A percentile compares a stretch with the other conserved stretches of the same genome.
These are phyloP conservation scores for Hapsidospora chrysogenum DNA, from an alignment of 495 filamentous ascomycete genomes.

Conservation along the genomic window DNA sequence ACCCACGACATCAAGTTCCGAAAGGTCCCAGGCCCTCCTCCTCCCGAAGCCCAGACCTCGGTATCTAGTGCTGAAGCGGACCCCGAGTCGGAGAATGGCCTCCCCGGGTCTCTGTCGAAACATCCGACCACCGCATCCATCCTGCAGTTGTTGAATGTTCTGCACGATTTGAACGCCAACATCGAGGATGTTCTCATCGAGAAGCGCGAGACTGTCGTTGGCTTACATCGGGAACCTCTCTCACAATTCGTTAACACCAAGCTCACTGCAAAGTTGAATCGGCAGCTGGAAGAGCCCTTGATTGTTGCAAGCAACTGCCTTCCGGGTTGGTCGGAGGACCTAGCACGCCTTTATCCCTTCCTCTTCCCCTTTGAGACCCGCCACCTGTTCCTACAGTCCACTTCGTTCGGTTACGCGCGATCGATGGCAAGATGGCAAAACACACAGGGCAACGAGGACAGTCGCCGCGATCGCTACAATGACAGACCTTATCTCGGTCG, in stretches of 20 bases:
- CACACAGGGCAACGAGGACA: constrained; percentile 63
- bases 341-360: constrained; percentile 93
- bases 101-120: constrained; percentile 73
- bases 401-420: constrained; percentile 92
- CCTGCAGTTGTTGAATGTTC: constrained; percentile 71
- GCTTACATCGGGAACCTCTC: constrained; percentile 42
- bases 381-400: constrained; percentile 93
- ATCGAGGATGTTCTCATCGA: constrained; percentile 94
- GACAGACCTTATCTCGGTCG: constrained; percentile 86
- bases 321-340: constrained; percentile 90
- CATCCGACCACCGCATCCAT: constrained; percentile 74
- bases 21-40: constrained; percentile 74
- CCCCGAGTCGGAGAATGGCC: constrained; percentile 29
- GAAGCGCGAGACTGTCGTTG: constrained; percentile 45
- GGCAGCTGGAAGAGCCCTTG: constrained; percentile 93
- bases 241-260: constrained; percentile 98
- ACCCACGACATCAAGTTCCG: constrained; percentile 86
- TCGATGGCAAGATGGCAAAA: constrained; percentile 98
- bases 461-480: constrained; percentile 66
- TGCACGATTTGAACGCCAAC: constrained; percentile 88
- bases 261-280: constrained; percentile 95
- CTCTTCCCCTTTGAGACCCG: constrained; percentile 98
- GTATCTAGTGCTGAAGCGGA: constrained; percentile 32
- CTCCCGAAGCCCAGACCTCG: constrained; percentile 56
- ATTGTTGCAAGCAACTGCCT: constrained; percentile 97